Evolutionary conservation across 2,329 filamentous ascomycete genomes (phyloP).

Genomic region (Sporothrix phasma): DNA sequence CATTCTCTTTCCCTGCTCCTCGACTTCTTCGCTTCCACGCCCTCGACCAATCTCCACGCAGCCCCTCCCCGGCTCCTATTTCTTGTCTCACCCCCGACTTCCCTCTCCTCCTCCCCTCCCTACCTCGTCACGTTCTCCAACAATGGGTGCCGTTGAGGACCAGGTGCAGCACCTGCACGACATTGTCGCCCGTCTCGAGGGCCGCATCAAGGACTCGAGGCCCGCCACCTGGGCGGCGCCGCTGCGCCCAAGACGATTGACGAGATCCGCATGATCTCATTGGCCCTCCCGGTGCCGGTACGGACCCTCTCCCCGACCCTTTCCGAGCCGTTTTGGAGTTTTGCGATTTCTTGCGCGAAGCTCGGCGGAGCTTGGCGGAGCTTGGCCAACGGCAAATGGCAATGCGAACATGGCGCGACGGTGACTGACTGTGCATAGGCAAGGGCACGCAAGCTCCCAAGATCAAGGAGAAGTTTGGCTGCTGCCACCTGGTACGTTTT

Average conservation of each 20-base stretch:
- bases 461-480: slow-evolving; percentile 96
- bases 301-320: slow-evolving; percentile 28
- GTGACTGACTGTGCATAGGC: slow-evolving; percentile 43
- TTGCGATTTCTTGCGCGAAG: not conserved
- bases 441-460: slow-evolving; percentile 98
- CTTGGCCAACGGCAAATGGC: not conserved
- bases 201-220: slow-evolving; percentile 77
- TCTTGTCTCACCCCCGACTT: slow-evolving; percentile 1
- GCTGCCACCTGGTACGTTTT: slow-evolving; percentile 79
- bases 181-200: slow-evolving; percentile 73
- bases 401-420: slow-evolving; percentile 18
- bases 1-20: not conserved
- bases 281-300: slow-evolving; percentile 94
- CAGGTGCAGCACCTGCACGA: slow-evolving; percentile 77
- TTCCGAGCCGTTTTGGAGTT: too few species aligned
- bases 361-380: slow-evolving; percentile 3
- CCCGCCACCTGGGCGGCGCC: slow-evolving; percentile 50
- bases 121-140: not conserved
- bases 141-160: slow-evolving; percentile 82
- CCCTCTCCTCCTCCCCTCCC: not conserved
- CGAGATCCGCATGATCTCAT: slow-evolving; percentile 94
- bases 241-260: slow-evolving; percentile 39
- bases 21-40: not conserved
- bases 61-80: not conserved
- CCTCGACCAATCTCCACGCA: not conserved